Evolutionary conservation across 129 eudicot species (phyloP), one percentile per base, ranked within the genome.

Genomic region (Mikania micrantha): DNA sequence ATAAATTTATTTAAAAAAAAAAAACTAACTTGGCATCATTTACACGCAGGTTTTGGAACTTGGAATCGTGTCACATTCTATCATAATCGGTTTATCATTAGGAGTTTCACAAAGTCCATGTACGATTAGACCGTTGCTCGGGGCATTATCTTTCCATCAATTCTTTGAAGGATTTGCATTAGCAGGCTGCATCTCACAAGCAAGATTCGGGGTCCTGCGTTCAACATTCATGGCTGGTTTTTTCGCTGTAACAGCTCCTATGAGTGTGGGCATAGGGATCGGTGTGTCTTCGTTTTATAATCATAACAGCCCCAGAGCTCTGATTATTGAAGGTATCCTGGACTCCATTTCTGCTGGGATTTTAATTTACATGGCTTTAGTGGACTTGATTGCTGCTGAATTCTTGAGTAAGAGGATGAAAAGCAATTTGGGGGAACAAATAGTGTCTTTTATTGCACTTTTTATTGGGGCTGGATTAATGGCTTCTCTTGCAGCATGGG

Each of bases 381-480:
- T 91, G 74, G 97, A 91, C 66, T 71, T 91, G 59, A 91, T 91
- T 54, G 97, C 97, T n/a, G 97, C 95, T 17, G 97, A 91, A 69
- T 91, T 91, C 73, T 79, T 91, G 88, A 85, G 93, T 28, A 91
- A 91, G 84, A 83, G 80, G 78, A 87, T 87, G 97, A 87, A 78
- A 71, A 87, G 84, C 80, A 87, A 85, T 73, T 28, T 75, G 50
- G 75, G 85, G 79, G 85, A 85, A 21, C 95, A 91, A 57, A 75
- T 91, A 1, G 85, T 73, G 56, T 85, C 97, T 40, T 91, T 87
- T 72, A 10, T 81, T 49, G 75, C 88, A 0, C 87, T 91, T 47
- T 91, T 88, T 64, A 29, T 91, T 34, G 97, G 97, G 52, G 97
- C 97, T 24, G 85, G 83, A 25, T 47, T 88, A 77, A 91, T 91